phyloP scores from a whole-genome alignment of 2,329 filamentous ascomycete genomes.

The Alternaria ethzedia region DNA sequence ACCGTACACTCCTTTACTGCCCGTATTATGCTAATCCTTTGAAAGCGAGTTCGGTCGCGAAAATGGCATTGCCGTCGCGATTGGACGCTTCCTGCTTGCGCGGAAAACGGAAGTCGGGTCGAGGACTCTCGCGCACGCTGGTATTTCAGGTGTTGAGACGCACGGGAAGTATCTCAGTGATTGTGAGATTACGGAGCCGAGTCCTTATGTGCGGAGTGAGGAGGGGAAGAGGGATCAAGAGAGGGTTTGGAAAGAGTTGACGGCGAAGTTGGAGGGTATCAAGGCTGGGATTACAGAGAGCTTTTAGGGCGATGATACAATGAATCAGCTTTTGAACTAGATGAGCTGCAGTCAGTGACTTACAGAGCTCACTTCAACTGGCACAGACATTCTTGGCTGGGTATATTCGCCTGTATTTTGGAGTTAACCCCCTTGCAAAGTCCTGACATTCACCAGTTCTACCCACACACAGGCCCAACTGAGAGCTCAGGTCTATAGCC shows the following conservation, averaged over 20 bases:
- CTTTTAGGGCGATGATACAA: neutral
- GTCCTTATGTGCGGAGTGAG: slow-evolving; percentile 43
- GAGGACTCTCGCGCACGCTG: slow-evolving; percentile 51
- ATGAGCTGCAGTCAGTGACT: neutral
- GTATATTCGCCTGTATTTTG: too few relatives aligned
- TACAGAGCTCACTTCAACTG: neutral
- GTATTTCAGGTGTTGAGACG: slow-evolving; percentile 39
- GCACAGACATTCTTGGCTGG: too few relatives aligned
- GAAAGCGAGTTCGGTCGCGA: slow-evolving; percentile 32
- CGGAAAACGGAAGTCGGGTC: slow-evolving; percentile 51
- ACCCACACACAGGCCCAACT: neutral
- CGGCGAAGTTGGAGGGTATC: slow-evolving; percentile 48
- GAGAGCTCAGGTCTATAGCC: neutral
- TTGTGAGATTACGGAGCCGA: slow-evolving; percentile 34
- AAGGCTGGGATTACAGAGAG: slow-evolving; percentile 33
- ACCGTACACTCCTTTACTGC: neutral
- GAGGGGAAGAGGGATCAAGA: slow-evolving; percentile 47
- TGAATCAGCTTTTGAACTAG: neutral
- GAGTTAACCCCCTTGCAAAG: neutral
- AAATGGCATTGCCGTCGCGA: neutral
- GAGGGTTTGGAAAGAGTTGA: slow-evolving; percentile 51
- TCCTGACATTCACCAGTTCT: neutral
- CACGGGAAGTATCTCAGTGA: slow-evolving; percentile 53
- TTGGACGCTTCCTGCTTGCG: slow-evolving; percentile 35
- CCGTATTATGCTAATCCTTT: neutral